These are phyloP conservation scores for Vinca minor DNA, from an alignment of 257 asterid genomes.

Conservation along the genomic window DNA sequence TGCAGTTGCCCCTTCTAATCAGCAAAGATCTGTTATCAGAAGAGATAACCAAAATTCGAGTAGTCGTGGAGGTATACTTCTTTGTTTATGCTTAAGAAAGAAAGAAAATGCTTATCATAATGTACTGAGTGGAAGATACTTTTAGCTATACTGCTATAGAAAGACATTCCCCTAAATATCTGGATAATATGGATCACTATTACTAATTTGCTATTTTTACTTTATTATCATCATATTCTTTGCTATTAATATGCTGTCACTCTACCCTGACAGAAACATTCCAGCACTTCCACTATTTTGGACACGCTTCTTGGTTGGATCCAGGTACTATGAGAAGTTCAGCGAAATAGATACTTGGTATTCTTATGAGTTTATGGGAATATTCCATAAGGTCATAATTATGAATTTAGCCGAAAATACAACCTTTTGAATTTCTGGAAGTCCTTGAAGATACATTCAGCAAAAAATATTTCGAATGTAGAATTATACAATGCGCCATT, in stretches of 20 bases:
- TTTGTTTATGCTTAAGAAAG: conserved; percentile 13
- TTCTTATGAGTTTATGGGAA: neutral
- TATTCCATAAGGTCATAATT: no score
- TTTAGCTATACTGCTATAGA: no score
- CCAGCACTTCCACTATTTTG: conserved; percentile 43
- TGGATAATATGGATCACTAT: no score
- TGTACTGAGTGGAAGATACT: neutral
- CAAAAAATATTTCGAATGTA: neutral
- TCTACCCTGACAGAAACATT: conserved; percentile 43
- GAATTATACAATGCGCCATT: neutral
- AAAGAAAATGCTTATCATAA: no score
- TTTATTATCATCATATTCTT: no score
- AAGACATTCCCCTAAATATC: neutral
- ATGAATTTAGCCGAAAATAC: no score
- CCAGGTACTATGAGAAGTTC: conserved; percentile 50
- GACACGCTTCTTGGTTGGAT: conserved; percentile 85
- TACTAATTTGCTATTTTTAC: neutral
- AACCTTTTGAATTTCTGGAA: no score
- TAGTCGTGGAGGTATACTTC: conserved; percentile 54
- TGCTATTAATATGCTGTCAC: neutral
- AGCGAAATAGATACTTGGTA: conserved; percentile 1
- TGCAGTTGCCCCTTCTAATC: conserved; percentile 87
- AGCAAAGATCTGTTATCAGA: conserved; percentile 43
- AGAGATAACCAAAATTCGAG: conserved; percentile 67
- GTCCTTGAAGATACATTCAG: no score